phyloP scores from a whole-genome alignment of 1,139 yeast genomes.

The Geotrichum restrictum region DNA sequence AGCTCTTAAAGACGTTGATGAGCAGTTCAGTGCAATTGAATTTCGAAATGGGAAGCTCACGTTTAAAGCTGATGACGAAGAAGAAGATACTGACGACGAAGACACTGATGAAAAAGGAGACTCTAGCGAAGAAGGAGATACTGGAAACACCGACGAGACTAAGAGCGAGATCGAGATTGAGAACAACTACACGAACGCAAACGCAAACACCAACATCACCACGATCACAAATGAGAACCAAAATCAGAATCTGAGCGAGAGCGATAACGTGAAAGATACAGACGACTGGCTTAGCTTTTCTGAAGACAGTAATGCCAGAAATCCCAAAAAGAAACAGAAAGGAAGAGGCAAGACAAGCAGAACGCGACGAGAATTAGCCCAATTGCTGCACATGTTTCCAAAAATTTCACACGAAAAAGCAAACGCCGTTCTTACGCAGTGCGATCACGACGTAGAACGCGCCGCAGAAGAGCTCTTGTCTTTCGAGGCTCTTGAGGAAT shows the following conservation, averaged over 20 bases:
- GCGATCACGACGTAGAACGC: conserved; percentile 10
- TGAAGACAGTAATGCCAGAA: neutral
- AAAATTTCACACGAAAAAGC: neutral
- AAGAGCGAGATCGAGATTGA: too few relatives aligned
- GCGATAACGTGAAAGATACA: neutral
- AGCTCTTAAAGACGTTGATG: conserved; percentile 11
- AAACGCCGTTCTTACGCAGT: neutral
- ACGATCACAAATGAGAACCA: conserved; percentile 10
- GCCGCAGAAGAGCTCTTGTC: conserved; percentile 21
- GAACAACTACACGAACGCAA: too few relatives aligned
- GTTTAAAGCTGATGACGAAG: conserved; percentile 13
- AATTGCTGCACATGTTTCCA: conserved; percentile 9
- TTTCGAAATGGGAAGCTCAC: conserved; percentile 11
- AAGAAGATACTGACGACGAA: neutral
- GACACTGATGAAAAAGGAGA: neutral
- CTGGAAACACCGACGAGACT: too few relatives aligned
- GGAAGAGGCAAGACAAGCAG: neutral
- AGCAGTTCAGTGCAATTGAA: conserved; percentile 12
- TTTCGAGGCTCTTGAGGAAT: conserved; percentile 10
- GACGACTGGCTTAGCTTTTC: neutral
- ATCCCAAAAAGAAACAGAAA: neutral
- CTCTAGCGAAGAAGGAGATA: too few relatives aligned
- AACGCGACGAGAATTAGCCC: neutral
- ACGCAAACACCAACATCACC: too few relatives aligned
- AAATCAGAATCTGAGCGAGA: conserved; percentile 6